These are phyloP conservation scores for Aspergillus candidus DNA, from an alignment of 2,329 filamentous ascomycete genomes.

Conservation along the genomic window DNA sequence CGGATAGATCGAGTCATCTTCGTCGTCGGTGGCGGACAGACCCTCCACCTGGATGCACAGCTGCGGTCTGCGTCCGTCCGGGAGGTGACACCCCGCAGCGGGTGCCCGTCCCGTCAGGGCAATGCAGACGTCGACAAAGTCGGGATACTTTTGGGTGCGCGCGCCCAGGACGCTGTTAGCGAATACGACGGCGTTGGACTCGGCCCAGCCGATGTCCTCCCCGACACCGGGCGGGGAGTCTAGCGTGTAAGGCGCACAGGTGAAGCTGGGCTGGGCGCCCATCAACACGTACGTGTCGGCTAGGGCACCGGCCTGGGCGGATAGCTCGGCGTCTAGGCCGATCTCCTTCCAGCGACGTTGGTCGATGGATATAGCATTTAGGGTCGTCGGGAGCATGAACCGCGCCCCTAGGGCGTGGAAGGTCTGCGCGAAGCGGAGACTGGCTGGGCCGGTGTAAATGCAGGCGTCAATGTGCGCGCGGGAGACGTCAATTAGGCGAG, in stretches of 20 bases:
- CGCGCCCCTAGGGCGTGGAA: conserved; percentile 31
- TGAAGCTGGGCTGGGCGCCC: conserved; percentile 40
- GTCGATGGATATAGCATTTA: conserved; percentile 43
- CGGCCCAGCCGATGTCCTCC: conserved; percentile 41
- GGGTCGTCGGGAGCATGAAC: conserved; percentile 35
- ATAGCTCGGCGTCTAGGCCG: conserved; percentile 29
- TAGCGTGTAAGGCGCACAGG: conserved; percentile 42
- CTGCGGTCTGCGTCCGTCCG: conserved; percentile 14
- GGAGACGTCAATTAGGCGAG: conserved; percentile 31
- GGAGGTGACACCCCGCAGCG: conserved; percentile 22
- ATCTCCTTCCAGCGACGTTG: conserved; percentile 35
- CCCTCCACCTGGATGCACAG: neutral
- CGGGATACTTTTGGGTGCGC: conserved; percentile 42
- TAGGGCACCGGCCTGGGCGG: conserved; percentile 27
- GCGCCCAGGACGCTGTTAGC: conserved; percentile 44
- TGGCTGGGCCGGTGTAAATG: conserved; percentile 39
- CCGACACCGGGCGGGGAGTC: conserved; percentile 29
- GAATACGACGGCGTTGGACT: conserved; percentile 44
- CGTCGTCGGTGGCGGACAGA: neutral
- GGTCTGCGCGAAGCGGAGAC: conserved; percentile 32
- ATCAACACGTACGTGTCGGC: conserved; percentile 36
- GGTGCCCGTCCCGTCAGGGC: conserved; percentile 38
- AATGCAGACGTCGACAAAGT: conserved; percentile 41
- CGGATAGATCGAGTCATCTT: conserved; percentile 36
- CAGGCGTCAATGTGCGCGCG: conserved; percentile 43